phyloP scores from a whole-genome alignment of 257 asterid genomes.

The Echium plantagineum region DNA sequence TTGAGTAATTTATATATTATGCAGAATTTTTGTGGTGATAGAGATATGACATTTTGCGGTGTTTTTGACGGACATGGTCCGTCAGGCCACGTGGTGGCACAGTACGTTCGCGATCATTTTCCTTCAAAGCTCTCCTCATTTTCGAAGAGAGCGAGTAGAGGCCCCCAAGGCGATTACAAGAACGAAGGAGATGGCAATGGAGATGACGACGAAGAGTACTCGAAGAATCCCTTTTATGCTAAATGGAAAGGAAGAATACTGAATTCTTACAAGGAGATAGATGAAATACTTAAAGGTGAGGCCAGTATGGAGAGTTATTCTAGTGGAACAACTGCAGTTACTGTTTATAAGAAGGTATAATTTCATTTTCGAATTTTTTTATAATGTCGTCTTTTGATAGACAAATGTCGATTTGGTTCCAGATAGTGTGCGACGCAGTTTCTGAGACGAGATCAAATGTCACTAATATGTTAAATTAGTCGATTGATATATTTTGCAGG shows the following conservation, averaged over 20 bases:
- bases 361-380: neutral
- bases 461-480: too few relatives aligned
- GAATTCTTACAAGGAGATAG: slow-evolving; percentile 50
- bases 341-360: slow-evolving; percentile 59
- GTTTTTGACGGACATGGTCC: slow-evolving; percentile 97
- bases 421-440: too few relatives aligned
- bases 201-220: slow-evolving; percentile 9
- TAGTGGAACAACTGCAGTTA: slow-evolving; percentile 77
- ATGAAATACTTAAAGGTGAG: slow-evolving; percentile 49
- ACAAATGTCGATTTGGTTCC: too few relatives aligned
- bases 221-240: slow-evolving; percentile 25
- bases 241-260: slow-evolving; percentile 49
- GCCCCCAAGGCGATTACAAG: slow-evolving; percentile 13
- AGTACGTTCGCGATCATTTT: slow-evolving; percentile 45
- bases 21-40: slow-evolving; percentile 68
- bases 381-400: too few relatives aligned
- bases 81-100: slow-evolving; percentile 73
- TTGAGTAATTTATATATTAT: neutral
- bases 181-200: slow-evolving; percentile 6
- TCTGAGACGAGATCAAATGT: too few relatives aligned
- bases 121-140: slow-evolving; percentile 56
- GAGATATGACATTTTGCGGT: slow-evolving; percentile 51
- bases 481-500: slow-evolving; percentile 22
- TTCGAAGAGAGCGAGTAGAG: slow-evolving; percentile 17
- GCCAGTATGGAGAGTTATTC: slow-evolving; percentile 52